These are phyloP conservation scores for Acanthamoeba polyphaga DNA, from an alignment of 208 protist genomes.

Conservation along the genomic window DNA sequence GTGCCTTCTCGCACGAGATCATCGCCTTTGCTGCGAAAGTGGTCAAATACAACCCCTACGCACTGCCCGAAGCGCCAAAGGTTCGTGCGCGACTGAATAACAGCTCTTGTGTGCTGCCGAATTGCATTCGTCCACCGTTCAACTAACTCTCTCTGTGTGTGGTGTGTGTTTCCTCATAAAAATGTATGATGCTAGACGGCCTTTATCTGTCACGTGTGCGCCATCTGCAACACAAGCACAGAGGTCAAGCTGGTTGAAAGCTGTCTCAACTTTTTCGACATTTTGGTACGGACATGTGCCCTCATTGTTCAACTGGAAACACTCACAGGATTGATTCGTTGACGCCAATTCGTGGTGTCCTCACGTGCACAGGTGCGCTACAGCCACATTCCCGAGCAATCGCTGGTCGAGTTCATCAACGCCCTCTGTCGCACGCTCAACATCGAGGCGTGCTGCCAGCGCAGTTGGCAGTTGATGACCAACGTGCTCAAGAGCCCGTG, in stretches of 20 bases:
- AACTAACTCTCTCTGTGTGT: no score
- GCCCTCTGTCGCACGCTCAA: conserved; percentile 79
- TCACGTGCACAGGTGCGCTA: conserved; percentile 56
- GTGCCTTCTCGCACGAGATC: conserved; percentile 15
- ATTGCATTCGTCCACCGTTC: no score
- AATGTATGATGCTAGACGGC: neutral
- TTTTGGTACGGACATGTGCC: neutral
- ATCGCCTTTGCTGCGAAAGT: conserved; percentile 31
- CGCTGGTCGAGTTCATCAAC: conserved; percentile 47
- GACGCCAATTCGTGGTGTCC: neutral
- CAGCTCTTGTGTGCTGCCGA: no score
- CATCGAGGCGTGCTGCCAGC: conserved; percentile 79
- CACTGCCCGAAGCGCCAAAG: conserved; percentile 2
- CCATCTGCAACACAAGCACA: conserved; percentile 65
- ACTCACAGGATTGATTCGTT: neutral
- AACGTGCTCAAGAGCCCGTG: conserved; percentile 65
- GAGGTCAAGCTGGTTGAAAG: conserved; percentile 67
- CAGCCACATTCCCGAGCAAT: conserved; percentile 6
- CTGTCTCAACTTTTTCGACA: conserved; percentile 81
- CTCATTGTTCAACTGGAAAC: neutral
- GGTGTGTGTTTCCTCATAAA: no score
- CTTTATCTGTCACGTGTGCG: conserved; percentile 75
- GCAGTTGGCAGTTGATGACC: conserved; percentile 77
- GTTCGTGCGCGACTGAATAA: neutral
- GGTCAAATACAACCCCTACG: conserved; percentile 53